Conservation (phyloP, 805 yeast genomes). For the Nakazawaea ernobii region DNA sequence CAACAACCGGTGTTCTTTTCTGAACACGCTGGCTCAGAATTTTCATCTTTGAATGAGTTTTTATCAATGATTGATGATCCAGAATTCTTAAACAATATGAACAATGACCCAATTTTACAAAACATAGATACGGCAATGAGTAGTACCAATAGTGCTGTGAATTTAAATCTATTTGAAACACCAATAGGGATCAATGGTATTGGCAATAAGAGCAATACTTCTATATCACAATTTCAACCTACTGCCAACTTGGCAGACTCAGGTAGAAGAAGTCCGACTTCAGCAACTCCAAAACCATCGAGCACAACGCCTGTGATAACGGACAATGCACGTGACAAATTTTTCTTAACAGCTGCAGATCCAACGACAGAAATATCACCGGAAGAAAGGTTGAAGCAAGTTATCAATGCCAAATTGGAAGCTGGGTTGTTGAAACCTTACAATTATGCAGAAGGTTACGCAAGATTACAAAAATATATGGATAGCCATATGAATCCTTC, state of each 20-base stretch:
- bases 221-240: conserved; percentile 2
- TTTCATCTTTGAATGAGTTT: conserved; percentile 83
- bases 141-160: conserved; percentile 4
- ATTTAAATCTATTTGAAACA: conserved; percentile 3
- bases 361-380: conserved; percentile 94
- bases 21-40: conserved; percentile 91
- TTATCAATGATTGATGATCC: conserved; percentile 88
- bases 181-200: neutral
- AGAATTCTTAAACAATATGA: conserved; percentile 45
- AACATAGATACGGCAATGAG: conserved; percentile 23
- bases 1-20: conserved; percentile 81
- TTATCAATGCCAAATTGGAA: conserved; percentile 87
- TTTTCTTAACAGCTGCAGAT: conserved; percentile 93
- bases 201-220: neutral
- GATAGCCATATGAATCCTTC: conserved; percentile 84
- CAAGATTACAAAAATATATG: conserved; percentile 84
- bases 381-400: conserved; percentile 88
- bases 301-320: conserved; percentile 32
- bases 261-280: neutral
- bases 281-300: neutral
- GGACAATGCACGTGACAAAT: conserved; percentile 86
- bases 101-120: conserved; percentile 30
- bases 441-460: conserved; percentile 91
- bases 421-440: conserved; percentile 92
- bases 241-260: neutral